Evolutionary conservation across 768 basidiomycete species (phyloP), one percentile per base, ranked within the genome.

Genomic region (Saitozyma sp.): DNA sequence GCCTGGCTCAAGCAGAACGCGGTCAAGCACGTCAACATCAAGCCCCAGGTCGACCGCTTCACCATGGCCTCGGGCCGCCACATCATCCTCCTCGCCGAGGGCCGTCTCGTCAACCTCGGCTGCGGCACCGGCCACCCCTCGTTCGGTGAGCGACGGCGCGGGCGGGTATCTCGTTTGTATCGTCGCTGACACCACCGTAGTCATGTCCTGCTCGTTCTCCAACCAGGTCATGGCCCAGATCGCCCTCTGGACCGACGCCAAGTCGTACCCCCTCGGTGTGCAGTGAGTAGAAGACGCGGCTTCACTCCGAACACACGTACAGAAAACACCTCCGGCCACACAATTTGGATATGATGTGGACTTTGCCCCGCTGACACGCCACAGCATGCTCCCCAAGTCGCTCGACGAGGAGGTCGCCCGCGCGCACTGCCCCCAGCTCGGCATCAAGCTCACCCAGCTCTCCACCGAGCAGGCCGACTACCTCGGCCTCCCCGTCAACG

Each of bases 191-290:
- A 13, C 43, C 40, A 41, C 43, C 3, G 5, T 37, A 70, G 96
- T 99, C 83, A 99, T 99, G 96, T 98, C 95, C 16, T 98, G 94
- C 85, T 99, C 96, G 49, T 99, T 99, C 85, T 83, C 92, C 79
- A 99, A 99, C 86, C 96, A 99, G 82, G 91, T 93, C 66, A 85
- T 99, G 74, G 95, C 95, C 39, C 94, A 96, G 83, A 97, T 99
- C 76, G 94, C 92, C 20, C 88, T 99, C 79, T 99, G 92, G 92
- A 94, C 91, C 50, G 90, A 87, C 68, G 86, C 89, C 41, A 87
- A 88, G 81, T 87, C 89, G 78, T 98, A 97, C 87, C 89, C 90
- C 54, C 85, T 98, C 72, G 96, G 96, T 66, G 95, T 98, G 39
- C 95, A 99, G 75, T 77, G 49, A 59, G 75, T 70, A n/a, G 17